phyloP scores from a whole-genome alignment of 768 basidiomycete species.

The Daedaleopsis nitida region DNA sequence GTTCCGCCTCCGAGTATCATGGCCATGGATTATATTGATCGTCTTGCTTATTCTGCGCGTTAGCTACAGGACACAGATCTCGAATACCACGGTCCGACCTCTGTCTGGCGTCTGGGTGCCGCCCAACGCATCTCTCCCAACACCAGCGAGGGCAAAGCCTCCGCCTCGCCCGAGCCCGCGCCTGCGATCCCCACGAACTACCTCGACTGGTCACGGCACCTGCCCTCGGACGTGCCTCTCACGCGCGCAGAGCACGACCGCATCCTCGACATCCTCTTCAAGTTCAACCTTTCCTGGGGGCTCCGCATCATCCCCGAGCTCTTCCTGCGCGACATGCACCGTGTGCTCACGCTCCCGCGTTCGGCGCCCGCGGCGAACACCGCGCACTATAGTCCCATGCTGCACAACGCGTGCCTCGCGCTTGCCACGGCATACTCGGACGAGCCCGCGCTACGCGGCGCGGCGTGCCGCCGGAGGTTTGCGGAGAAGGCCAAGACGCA shows the following conservation, averaged over 20 bases:
- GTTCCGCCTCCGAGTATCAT: no score
- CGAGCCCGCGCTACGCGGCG: slow-evolving; percentile 31
- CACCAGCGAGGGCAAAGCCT: slow-evolving; percentile 12
- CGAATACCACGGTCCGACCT: slow-evolving; percentile 33
- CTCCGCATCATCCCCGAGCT: slow-evolving; percentile 42
- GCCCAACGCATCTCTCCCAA: slow-evolving; percentile 22
- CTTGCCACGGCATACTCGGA: slow-evolving; percentile 42
- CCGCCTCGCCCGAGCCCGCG: slow-evolving; percentile 14
- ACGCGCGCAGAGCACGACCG: slow-evolving; percentile 32
- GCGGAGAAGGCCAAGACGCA: slow-evolving; percentile 40
- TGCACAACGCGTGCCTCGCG: slow-evolving; percentile 66
- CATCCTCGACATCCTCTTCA: slow-evolving; percentile 41
- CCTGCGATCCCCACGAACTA: slow-evolving; percentile 17
- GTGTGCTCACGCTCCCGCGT: slow-evolving; percentile 33
- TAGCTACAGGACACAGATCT: slow-evolving; percentile 31
- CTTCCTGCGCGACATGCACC: slow-evolving; percentile 46
- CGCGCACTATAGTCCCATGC: slow-evolving; percentile 69
- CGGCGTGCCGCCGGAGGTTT: slow-evolving; percentile 29
- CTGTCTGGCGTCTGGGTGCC: slow-evolving; percentile 33
- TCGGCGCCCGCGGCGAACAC: slow-evolving; percentile 39
- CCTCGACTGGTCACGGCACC: slow-evolving; percentile 34
- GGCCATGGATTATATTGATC: no score
- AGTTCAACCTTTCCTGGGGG: slow-evolving; percentile 42
- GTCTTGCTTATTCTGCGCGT: background rate
- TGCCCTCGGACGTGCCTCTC: slow-evolving; percentile 33